Evolutionary conservation across 352 stramenopile species (phyloP), one percentile per base, ranked within the genome.

Genomic region (Phytophthora pistaciae): DNA sequence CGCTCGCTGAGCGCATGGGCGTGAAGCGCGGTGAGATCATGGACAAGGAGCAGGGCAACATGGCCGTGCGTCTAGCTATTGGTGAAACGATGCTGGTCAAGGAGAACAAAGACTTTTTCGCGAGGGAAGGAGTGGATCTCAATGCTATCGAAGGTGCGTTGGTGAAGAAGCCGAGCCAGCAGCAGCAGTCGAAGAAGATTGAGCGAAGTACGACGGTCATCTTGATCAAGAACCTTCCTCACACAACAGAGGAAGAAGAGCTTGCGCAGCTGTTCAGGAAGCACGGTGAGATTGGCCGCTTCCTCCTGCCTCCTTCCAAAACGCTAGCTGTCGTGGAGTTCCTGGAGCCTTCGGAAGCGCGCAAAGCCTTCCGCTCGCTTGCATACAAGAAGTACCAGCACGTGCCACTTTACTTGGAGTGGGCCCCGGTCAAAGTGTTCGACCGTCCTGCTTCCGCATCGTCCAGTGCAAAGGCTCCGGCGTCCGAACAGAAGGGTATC

Each of bases 321-420:
- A 98, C 97, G 5, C 88, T 99, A 33, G 97, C 97, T 56, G 78
- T 99, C 23, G 96, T 99, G 40, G 93, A 99, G 73, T 99, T 98
- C 78, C 82, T 94, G 13, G 90, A 98, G 75, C 83, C 93, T n/a
- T 93, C 90, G 5, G 97, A 99, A 76, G 98, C 98, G 16, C 96
- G 97, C 56, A 93, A 91, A 57, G 98, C 98, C 23, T 99, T 99
- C 79, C 94, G 94, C 16, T 96, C 91, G 61, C 78, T 99, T 27
- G 97, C 98, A n/a, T 99, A 99, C 85, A 98, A 96, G 58, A 97
- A 98, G 68, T 99, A 99, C 77, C 96, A 99, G 78, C 91, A 98
- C 67, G 96, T 99, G 38, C 98, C 98, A 53, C 80, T 99, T 1
- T 99, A 99, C 74, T 78, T 99, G 13, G 98, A 99, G 78, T 99